Conservation (phyloP, 1,284 basidiomycete genomes). For the Leccinum fallax region DNA sequence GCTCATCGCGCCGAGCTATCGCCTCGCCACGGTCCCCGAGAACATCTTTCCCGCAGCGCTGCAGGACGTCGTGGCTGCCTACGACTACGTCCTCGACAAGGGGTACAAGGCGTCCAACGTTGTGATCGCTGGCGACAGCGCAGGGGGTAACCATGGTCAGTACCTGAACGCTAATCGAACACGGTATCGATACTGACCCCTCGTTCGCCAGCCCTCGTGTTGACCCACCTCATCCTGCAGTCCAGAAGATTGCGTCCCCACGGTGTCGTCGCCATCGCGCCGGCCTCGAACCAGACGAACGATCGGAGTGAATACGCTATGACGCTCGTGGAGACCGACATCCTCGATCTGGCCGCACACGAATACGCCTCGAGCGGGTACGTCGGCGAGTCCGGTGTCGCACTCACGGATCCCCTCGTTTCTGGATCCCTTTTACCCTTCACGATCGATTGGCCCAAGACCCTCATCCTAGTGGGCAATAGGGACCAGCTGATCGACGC, state of each 20-base stretch:
- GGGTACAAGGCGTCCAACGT: constrained; percentile 26
- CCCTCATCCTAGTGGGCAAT: constrained; percentile 25
- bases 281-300: background rate
- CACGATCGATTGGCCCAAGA: constrained; percentile 24
- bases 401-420: constrained; percentile 20
- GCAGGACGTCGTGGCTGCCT: constrained; percentile 29
- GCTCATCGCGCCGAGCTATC: constrained; percentile 27
- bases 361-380: constrained; percentile 3
- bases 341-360: background rate
- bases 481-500: constrained; percentile 21
- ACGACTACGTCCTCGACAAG: constrained; percentile 27
- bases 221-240: background rate
- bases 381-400: constrained; percentile 13
- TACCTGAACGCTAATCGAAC: background rate
- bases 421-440: constrained; percentile 24
- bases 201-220: background rate
- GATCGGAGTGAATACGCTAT: constrained; percentile 8
- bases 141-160: constrained; percentile 28
- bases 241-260: background rate
- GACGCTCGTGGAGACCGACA: constrained; percentile 1
- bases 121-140: constrained; percentile 28
- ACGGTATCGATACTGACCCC: background rate
- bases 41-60: constrained; percentile 30
- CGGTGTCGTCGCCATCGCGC: background rate
- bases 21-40: constrained; percentile 26